Evolutionary conservation across 371 early-diverging fungal species (phyloP).

Genomic region (Mucor saturninus): DNA sequence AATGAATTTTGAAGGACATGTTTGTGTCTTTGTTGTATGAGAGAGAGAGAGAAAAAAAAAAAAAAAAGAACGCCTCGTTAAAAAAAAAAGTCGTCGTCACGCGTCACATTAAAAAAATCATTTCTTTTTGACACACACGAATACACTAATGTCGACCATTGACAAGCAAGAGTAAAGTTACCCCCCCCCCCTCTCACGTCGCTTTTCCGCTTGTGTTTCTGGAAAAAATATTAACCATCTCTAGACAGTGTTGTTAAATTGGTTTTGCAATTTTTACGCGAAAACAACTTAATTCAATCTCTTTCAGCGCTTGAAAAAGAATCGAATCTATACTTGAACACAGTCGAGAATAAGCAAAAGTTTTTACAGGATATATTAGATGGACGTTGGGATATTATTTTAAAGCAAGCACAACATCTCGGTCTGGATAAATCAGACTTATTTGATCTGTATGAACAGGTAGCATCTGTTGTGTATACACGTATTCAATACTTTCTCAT

Average conservation of each 20-base stretch:
- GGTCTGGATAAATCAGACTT: constrained; percentile 70
- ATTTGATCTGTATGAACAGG: constrained; percentile 90
- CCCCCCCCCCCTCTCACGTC: background rate
- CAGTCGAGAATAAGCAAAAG: constrained; percentile 75
- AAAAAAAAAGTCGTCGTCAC: background rate
- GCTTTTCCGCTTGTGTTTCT: background rate
- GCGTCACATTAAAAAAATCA: background rate
- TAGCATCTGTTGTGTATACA: constrained; percentile 21
- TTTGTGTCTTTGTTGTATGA: background rate
- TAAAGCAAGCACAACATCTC: constrained; percentile 72
- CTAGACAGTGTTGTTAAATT: constrained; percentile 75
- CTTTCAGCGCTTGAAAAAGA: constrained; percentile 83
- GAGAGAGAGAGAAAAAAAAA: background rate
- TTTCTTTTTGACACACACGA: constrained; percentile 2
- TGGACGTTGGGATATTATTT: constrained; percentile 89
- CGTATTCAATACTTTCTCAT: too few relatives aligned
- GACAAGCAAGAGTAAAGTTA: constrained; percentile 67
- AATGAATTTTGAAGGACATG: constrained; percentile 23
- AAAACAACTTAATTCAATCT: constrained; percentile 80
- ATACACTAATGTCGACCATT: constrained; percentile 39
- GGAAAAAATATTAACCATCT: too few relatives aligned
- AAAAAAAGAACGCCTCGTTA: background rate
- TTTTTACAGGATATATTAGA: constrained; percentile 76
- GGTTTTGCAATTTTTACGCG: constrained; percentile 89
- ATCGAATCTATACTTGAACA: constrained; percentile 75